Base-by-base conservation (phyloP, 768 basidiomycete species). In the Suillus paluster region DNA sequence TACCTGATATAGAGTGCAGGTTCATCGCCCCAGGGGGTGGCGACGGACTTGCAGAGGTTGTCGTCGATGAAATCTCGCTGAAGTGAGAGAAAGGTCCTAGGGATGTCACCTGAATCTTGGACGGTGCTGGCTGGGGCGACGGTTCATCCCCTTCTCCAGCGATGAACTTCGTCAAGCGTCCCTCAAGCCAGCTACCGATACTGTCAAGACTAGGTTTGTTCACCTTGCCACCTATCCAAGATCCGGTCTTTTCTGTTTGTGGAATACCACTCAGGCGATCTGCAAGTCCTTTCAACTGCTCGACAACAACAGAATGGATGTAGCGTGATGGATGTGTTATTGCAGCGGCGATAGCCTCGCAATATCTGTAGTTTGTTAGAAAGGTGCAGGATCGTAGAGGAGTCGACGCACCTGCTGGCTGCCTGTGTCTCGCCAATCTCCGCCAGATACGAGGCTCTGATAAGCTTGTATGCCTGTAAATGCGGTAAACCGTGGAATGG, bases 31-130 rank as follows among this genome's bases (percentile, higher is more conserved):
- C 85, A 38, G 84, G 90, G 64, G 85, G 88, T 1, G 93, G 92
- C 14, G 94, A 93, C 4, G 93, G 87, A 46, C 85, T 85, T 5
- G 88, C 86, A 7, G 94, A 92, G 23, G 86, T 83, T 4, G 88
- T 84, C 4, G 84, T 81, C 1, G 96, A 93, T 3, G 96, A 92
- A 62, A 99, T 97, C 7, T 93, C 88, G 65, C 91, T 95, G 77
- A 92, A 98, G 67, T 94, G 94, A 30, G 94, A 87, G 76, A 99
- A 98, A 9, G 97, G 93, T 5, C 96, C 97, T 6, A 84, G 76
- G 67, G 81, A 81, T 19, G 80, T 73, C 36, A 78, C 79, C 54
- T 80, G 78, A 58, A 78, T 80, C 46, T 66, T 70, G 1, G 67
- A 57, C 7, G 80, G 75, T 38, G 41, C 70, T 12, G 83, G 75